phyloP scores from a whole-genome alignment of 2,329 filamentous ascomycete species.

The Ascocoryne sarcoides region DNA sequence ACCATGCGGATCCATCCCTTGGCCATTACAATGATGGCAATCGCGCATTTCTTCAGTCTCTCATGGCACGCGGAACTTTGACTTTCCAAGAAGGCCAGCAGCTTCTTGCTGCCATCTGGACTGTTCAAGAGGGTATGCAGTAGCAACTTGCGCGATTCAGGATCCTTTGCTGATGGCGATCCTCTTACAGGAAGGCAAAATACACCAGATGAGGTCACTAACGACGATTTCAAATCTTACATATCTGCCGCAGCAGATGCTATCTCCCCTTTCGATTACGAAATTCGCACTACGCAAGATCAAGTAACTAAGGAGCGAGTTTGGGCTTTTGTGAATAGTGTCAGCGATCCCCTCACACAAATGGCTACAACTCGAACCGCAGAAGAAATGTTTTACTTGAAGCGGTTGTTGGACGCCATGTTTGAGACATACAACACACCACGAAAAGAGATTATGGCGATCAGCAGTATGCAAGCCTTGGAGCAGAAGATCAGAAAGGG shows the following conservation, averaged over 20 bases:
- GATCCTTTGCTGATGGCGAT: no score
- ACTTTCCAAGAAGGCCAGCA: conserved; percentile 65
- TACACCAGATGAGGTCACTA: conserved; percentile 52
- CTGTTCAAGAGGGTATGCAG: conserved; percentile 31
- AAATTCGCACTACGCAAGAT: conserved; percentile 68
- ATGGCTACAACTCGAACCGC: conserved; percentile 71
- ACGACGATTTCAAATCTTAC: conserved; percentile 59
- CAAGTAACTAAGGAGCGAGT: conserved; percentile 59
- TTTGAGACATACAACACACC: conserved; percentile 81
- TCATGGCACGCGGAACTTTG: conserved; percentile 70
- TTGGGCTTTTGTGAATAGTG: conserved; percentile 81
- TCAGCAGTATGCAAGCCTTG: conserved; percentile 70
- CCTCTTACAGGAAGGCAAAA: conserved; percentile 38
- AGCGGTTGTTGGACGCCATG: conserved; percentile 80
- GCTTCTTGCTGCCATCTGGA: conserved; percentile 68
- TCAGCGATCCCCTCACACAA: conserved; percentile 76
- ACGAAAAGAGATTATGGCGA: conserved; percentile 73
- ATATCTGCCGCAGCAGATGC: conserved; percentile 62
- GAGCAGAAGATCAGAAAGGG: conserved; percentile 58
- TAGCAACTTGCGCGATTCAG: no score
- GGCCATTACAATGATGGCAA: conserved; percentile 47
- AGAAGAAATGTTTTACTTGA: conserved; percentile 85
- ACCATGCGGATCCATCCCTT: conserved; percentile 6
- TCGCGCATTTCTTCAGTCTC: conserved; percentile 82
- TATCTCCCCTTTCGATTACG: conserved; percentile 74